Conservation (phyloP, 768 basidiomycete species). For the Macrolepiota dolichaula region DNA sequence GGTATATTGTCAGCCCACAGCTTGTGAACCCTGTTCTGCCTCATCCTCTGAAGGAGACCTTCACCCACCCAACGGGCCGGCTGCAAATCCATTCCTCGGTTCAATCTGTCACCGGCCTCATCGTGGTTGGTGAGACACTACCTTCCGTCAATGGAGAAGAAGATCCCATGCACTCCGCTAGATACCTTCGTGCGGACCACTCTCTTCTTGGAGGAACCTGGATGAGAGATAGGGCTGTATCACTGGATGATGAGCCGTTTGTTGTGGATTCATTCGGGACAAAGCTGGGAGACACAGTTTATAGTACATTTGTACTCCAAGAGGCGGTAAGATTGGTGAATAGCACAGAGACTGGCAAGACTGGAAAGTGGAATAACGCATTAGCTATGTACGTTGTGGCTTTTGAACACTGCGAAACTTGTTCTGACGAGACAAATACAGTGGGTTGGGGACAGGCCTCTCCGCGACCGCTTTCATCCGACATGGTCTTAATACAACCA, state of each 20-base stretch:
- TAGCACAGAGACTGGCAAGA: conserved; percentile 37
- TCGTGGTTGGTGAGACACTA: conserved; percentile 76
- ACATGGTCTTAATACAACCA: conserved; percentile 68
- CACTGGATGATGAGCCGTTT: conserved; percentile 37
- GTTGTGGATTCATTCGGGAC: conserved; percentile 49
- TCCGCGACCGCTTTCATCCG: conserved; percentile 71
- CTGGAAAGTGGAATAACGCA: conserved; percentile 44
- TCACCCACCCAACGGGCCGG: conserved; percentile 48
- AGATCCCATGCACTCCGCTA: conserved; percentile 43
- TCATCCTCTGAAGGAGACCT: conserved; percentile 47
- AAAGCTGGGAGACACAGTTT: conserved; percentile 74
- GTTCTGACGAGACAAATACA: conserved; percentile 25
- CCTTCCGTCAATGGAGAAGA: conserved; percentile 31
- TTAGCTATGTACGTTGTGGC: conserved; percentile 61
- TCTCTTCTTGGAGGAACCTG: conserved; percentile 76
- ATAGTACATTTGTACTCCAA: conserved; percentile 81
- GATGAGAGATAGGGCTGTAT: conserved; percentile 52
- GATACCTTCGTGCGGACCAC: conserved; percentile 63
- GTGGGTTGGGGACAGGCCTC: conserved; percentile 87
- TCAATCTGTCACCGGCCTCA: conserved; percentile 73
- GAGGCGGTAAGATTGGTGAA: conserved; percentile 77
- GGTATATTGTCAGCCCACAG: conserved; percentile 32
- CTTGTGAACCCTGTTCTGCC: conserved; percentile 57
- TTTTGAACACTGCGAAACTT: not conserved
- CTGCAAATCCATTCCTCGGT: conserved; percentile 67